A percentile compares a stretch with the other conserved stretches of the same genome.
Conservation (phyloP, 2,329 filamentous ascomycete species). For the Aspergillus pseudoglaucus region DNA sequence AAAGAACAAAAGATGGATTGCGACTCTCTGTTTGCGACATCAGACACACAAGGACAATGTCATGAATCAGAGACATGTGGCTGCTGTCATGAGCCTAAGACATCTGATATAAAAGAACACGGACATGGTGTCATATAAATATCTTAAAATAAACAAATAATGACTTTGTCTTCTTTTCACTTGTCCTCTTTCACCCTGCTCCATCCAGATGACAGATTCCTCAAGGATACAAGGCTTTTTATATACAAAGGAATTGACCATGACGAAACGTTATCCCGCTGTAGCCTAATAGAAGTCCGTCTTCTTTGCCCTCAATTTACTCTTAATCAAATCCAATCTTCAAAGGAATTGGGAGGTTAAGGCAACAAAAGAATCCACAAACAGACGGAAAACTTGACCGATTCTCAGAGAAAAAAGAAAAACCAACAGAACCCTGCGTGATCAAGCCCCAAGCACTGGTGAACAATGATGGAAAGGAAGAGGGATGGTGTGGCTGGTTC, state of each 20-base stretch:
- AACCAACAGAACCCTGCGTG: neutral
- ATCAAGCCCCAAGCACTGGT: neutral
- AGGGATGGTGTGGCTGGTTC: conserved; percentile 8
- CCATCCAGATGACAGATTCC: too few species aligned
- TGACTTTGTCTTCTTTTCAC: neutral
- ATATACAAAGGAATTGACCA: neutral
- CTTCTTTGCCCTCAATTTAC: too few species aligned
- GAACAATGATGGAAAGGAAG: neutral
- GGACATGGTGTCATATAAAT: neutral
- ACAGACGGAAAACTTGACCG: too few species aligned
- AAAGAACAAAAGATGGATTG: conserved; percentile 7
- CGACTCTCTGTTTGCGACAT: conserved; percentile 2
- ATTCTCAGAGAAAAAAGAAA: neutral
- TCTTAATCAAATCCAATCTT: neutral
- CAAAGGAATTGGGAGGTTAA: neutral
- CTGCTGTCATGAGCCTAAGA: conserved; percentile 19
- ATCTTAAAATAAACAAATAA: neutral
- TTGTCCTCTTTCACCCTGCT: neutral
- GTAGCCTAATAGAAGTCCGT: too few species aligned
- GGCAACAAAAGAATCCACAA: neutral
- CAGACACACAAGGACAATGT: conserved; percentile 4
- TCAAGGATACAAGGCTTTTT: neutral
- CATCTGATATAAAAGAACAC: conserved; percentile 18
- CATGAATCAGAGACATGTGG: conserved; percentile 17
- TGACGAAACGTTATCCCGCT: neutral